Percentiles rank a stretch among this genome's conserved stretches.
These are phyloP conservation scores for Aspergillus arachidicola DNA, from an alignment of 2,329 filamentous ascomycete species.

Conservation along the genomic window DNA sequence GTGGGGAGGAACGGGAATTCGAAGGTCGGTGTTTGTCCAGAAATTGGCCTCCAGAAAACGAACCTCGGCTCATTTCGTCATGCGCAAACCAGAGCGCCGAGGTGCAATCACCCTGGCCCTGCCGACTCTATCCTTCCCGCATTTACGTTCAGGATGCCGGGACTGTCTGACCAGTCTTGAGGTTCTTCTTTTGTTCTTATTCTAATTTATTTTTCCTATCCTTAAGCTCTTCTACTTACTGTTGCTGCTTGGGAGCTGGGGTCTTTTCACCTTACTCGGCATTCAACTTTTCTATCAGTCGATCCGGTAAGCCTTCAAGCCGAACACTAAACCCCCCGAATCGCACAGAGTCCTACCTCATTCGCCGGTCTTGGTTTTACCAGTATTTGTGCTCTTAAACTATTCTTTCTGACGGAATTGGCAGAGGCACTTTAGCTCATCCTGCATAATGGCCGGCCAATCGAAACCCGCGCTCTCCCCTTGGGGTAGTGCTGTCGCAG, in stretches of 20 bases:
- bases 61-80: slow-evolving; percentile 39
- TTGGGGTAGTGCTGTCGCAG: slow-evolving; percentile 91
- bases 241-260: background rate
- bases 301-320: slow-evolving; percentile 2
- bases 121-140: slow-evolving; percentile 14
- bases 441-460: slow-evolving; percentile 53
- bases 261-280: background rate
- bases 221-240: background rate
- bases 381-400: background rate
- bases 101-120: slow-evolving; percentile 24
- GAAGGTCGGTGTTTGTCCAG: background rate
- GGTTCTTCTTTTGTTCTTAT: slow-evolving; percentile 14
- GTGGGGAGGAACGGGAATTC: slow-evolving; percentile 22
- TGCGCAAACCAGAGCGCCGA: slow-evolving; percentile 31
- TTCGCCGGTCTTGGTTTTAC: background rate
- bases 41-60: slow-evolving; percentile 14
- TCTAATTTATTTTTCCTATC: background rate
- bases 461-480: slow-evolving; percentile 77
- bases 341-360: background rate
- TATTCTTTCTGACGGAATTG: background rate
- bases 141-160: slow-evolving; percentile 1
- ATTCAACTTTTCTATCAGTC: background rate
- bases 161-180: background rate
- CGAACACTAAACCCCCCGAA: background rate
- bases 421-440: background rate